phyloP scores from a whole-genome alignment of 495 filamentous ascomycete species.

The Daldinia bambusicola region DNA sequence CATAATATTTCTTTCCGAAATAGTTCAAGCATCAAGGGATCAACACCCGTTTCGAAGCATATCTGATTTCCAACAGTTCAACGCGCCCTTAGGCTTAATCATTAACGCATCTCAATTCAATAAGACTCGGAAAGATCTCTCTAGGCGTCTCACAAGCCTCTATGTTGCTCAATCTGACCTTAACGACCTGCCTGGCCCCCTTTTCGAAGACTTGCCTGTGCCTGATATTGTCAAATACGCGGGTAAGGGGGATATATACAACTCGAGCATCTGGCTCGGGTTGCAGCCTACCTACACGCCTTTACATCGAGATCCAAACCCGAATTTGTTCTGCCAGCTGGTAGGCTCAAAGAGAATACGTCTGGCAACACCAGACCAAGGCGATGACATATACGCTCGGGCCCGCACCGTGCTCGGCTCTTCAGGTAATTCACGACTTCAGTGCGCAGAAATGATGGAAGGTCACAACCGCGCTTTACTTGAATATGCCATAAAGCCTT shows the following conservation, averaged over 20 bases:
- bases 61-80: conserved; percentile 48
- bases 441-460: conserved; percentile 94
- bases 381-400: conserved; percentile 67
- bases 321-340: conserved; percentile 90
- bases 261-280: conserved; percentile 88
- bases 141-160: conserved; percentile 54
- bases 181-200: conserved; percentile 65
- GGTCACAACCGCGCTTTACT: conserved; percentile 73
- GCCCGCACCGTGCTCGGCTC: conserved; percentile 63
- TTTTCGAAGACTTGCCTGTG: conserved; percentile 73
- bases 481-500: conserved; percentile 64
- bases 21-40: conserved; percentile 13
- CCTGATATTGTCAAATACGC: conserved; percentile 69
- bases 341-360: conserved; percentile 77
- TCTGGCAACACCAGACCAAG: conserved; percentile 70
- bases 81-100: conserved; percentile 53
- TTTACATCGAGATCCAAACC: conserved; percentile 91
- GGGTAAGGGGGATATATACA: conserved; percentile 82
- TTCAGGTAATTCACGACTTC: conserved; percentile 64
- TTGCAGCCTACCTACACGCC: conserved; percentile 86
- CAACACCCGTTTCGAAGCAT: neutral
- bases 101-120: conserved; percentile 52
- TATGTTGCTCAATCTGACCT: conserved; percentile 90
- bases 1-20: conserved; percentile 2
- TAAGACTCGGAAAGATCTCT: conserved; percentile 4